Evolutionary conservation across 2,329 filamentous ascomycete genomes (phyloP).

Genomic region (Purpureocillium lavendulum): DNA sequence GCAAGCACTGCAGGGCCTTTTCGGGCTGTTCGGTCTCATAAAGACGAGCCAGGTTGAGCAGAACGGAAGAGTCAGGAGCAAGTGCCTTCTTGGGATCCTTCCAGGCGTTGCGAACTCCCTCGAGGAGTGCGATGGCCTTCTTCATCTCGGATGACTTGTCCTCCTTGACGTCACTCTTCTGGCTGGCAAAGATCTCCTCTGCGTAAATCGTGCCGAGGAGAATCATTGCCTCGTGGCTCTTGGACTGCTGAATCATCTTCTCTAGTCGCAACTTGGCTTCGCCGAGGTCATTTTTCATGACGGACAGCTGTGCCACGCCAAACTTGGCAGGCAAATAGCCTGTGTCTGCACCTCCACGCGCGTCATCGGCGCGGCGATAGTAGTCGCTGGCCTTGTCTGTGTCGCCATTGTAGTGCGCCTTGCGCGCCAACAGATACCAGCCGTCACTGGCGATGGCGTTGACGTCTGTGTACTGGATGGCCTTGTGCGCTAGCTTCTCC

Average conservation of each 20-base stretch:
- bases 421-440: constrained; percentile 89
- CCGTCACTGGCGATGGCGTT: constrained; percentile 96
- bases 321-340: constrained; percentile 94
- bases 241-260: constrained; percentile 84
- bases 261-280: constrained; percentile 91
- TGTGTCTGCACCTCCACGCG: constrained; percentile 80
- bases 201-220: constrained; percentile 86
- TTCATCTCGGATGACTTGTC: constrained; percentile 80
- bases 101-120: constrained; percentile 80
- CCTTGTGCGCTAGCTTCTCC: constrained; percentile 80
- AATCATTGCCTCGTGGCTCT: constrained; percentile 81
- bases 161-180: constrained; percentile 65
- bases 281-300: constrained; percentile 74
- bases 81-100: constrained; percentile 85
- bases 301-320: constrained; percentile 81
- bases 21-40: constrained; percentile 83
- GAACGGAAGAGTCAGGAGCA: constrained; percentile 72
- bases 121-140: constrained; percentile 78
- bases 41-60: constrained; percentile 83
- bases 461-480: constrained; percentile 92
- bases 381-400: constrained; percentile 69
- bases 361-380: constrained; percentile 85
- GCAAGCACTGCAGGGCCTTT: constrained; percentile 83
- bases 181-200: constrained; percentile 81
- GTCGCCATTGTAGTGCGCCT: constrained; percentile 79